These are phyloP conservation scores for Hansfordia pulvinata DNA, from an alignment of 2,329 filamentous ascomycete genomes.

Conservation along the genomic window DNA sequence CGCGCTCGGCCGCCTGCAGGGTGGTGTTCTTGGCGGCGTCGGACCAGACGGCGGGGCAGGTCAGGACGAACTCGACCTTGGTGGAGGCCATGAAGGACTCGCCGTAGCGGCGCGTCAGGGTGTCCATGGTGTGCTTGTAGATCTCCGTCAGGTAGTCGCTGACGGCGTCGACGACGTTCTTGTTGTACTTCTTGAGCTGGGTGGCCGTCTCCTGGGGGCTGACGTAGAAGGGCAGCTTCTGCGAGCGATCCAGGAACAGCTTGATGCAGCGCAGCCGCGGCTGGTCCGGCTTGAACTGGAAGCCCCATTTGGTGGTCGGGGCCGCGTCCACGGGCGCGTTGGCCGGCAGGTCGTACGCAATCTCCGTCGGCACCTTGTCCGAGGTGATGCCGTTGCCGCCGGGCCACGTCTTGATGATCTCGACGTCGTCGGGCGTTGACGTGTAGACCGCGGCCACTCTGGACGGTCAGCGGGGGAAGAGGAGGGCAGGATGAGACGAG, in stretches of 20 bases:
- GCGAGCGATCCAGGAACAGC: conserved; percentile 67
- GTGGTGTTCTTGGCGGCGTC: conserved; percentile 79
- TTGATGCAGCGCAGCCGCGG: conserved; percentile 70
- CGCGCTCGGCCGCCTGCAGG: conserved; percentile 61
- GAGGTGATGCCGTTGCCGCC: conserved; percentile 78
- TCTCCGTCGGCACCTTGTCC: conserved; percentile 74
- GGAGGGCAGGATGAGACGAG: too few species aligned
- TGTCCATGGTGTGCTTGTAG: conserved; percentile 67
- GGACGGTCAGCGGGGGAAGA: conserved; percentile 6
- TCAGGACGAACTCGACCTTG: conserved; percentile 66
- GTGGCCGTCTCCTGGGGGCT: conserved; percentile 65
- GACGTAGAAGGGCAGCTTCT: conserved; percentile 71
- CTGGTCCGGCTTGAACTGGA: conserved; percentile 70
- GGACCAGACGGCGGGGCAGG: conserved; percentile 73
- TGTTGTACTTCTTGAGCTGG: conserved; percentile 59
- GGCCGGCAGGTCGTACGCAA: conserved; percentile 43
- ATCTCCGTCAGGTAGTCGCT: conserved; percentile 69
- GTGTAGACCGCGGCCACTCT: conserved; percentile 63
- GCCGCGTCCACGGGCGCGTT: conserved; percentile 22
- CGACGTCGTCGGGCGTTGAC: conserved; percentile 63
- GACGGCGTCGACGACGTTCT: conserved; percentile 67
- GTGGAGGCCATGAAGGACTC: conserved; percentile 67
- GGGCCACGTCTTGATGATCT: conserved; percentile 77
- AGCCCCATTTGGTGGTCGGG: conserved; percentile 59
- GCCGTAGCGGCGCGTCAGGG: conserved; percentile 59